Conservation (phyloP, 306 rosid genomes). For the Ochetophila trinervis region DNA sequence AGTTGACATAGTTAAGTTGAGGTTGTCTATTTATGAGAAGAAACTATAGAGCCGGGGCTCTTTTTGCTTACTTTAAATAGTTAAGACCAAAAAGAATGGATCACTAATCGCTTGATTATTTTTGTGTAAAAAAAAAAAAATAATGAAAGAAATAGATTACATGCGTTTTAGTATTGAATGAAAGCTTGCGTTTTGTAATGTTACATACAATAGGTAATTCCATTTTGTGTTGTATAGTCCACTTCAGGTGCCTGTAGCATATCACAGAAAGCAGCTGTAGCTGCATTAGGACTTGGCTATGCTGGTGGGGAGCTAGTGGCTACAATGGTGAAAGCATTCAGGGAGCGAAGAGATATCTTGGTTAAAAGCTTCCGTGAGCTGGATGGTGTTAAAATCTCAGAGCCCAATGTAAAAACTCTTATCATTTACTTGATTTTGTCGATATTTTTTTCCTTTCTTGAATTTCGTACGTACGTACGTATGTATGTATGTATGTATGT, state of each 20-base stretch:
- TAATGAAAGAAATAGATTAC: background rate
- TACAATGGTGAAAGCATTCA: constrained; percentile 86
- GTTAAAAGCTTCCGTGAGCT: constrained; percentile 75
- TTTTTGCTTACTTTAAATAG: background rate
- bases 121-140: too few relatives aligned
- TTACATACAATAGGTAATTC: constrained; percentile 17
- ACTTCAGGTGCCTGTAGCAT: constrained; percentile 94
- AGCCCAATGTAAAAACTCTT: constrained; percentile 60
- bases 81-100: too few relatives aligned
- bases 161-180: constrained; percentile 19
- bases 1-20: background rate
- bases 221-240: constrained; percentile 46
- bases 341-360: constrained; percentile 85
- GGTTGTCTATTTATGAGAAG: background rate
- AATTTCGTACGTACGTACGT: background rate
- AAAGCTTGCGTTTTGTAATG: background rate
- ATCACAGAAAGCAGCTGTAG: constrained; percentile 90
- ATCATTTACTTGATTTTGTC: constrained; percentile 1
- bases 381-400: constrained; percentile 73
- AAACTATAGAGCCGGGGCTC: background rate
- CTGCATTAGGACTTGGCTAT: constrained; percentile 90
- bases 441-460: background rate
- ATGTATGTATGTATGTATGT: too few relatives aligned
- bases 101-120: too few relatives aligned
- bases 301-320: constrained; percentile 93